Conservation (phyloP, 2,329 filamentous ascomycete species). For the Shiraia sp. region DNA sequence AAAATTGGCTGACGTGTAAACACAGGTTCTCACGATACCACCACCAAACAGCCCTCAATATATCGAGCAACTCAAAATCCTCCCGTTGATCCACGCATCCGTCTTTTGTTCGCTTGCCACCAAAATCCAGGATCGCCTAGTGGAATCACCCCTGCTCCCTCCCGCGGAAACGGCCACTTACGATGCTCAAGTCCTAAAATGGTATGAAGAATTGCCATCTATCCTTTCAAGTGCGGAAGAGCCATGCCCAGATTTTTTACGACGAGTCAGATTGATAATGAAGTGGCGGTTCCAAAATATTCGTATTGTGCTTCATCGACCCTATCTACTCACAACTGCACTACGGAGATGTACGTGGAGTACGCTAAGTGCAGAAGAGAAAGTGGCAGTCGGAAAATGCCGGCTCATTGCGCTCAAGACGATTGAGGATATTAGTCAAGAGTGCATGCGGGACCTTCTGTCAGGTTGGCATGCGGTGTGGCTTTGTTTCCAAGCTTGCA, state of each 20-base stretch:
- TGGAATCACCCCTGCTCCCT: conserved; percentile 69
- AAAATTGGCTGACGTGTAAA: conserved; percentile 5
- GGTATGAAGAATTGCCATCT: conserved; percentile 70
- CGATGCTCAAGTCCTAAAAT: conserved; percentile 70
- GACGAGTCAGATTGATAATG: conserved; percentile 73
- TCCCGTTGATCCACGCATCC: conserved; percentile 75
- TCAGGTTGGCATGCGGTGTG: conserved; percentile 81
- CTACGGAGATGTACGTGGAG: conserved; percentile 57
- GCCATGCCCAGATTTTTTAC: conserved; percentile 70
- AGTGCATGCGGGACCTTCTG: conserved; percentile 74
- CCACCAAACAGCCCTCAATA: conserved; percentile 42
- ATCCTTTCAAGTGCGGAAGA: conserved; percentile 54
- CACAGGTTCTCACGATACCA: conserved; percentile 23
- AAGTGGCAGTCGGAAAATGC: conserved; percentile 69
- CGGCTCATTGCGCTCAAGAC: conserved; percentile 70
- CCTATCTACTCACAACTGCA: conserved; percentile 68
- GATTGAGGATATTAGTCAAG: conserved; percentile 71
- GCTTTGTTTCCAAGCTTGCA: conserved; percentile 79
- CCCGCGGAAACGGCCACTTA: conserved; percentile 67
- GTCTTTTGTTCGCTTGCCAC: conserved; percentile 80
- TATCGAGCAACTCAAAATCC: conserved; percentile 64
- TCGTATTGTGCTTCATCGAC: conserved; percentile 74
- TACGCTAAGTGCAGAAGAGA: conserved; percentile 64
- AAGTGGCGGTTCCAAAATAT: conserved; percentile 82
- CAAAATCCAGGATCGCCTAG: conserved; percentile 74